These are phyloP conservation scores for Entrophospora sp. DNA, from an alignment of 192 early-diverging fungal species.

Conservation along the genomic window DNA sequence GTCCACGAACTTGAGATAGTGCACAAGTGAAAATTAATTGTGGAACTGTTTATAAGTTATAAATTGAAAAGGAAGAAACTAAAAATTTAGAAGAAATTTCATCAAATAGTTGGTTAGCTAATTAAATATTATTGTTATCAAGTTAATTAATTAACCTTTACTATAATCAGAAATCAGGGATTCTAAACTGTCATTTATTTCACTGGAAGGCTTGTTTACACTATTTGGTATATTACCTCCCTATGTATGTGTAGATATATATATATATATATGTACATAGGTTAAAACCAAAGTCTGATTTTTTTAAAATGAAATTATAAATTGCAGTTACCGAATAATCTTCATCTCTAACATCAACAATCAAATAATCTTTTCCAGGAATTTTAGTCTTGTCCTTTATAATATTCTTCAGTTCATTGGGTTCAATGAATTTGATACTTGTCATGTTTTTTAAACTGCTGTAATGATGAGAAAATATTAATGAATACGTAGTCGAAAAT, in stretches of 20 bases:
- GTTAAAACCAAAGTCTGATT: neutral
- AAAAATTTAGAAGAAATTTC: neutral
- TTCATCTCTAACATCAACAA: constrained; percentile 66
- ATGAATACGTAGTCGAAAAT: no score
- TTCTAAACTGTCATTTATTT: constrained; percentile 41
- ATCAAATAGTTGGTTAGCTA: neutral
- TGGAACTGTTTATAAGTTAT: constrained; percentile 35
- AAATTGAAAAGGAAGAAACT: neutral
- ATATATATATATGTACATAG: neutral
- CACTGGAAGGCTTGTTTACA: constrained; percentile 62
- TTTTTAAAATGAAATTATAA: neutral
- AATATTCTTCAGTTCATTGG: constrained; percentile 42
- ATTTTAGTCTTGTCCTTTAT: constrained; percentile 46
- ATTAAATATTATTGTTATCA: neutral
- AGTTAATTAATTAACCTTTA: neutral
- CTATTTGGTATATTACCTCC: constrained; percentile 75
- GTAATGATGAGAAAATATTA: no score
- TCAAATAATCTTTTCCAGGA: constrained; percentile 59
- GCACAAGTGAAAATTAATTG: constrained; percentile 80
- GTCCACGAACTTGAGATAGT: constrained; percentile 74
- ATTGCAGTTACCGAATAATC: constrained; percentile 38
- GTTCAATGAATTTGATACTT: constrained; percentile 39
- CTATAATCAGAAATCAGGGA: constrained; percentile 42
- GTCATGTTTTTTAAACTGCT: no score
- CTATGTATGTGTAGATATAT: constrained; percentile 22